Evolutionary conservation across 441 rosid genomes (phyloP), one percentile per base, ranked within the genome.

Genomic region (Pelargonium cotyledonis): DNA sequence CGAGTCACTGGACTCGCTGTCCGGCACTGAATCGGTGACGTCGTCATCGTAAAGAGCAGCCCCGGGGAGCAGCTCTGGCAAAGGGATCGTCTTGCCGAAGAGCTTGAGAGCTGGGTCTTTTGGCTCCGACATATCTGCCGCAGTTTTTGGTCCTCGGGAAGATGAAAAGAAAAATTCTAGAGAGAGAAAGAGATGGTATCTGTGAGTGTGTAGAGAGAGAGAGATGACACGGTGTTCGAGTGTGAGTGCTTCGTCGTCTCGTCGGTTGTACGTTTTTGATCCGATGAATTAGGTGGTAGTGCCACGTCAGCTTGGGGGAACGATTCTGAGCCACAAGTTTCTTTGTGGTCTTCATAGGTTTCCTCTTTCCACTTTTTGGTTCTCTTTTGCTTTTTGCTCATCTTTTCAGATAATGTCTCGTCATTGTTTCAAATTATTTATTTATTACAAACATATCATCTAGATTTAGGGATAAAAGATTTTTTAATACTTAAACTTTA

Each of bases 31-130:
- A 47, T 47, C 55, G 15, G 55, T n/a, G 15, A 47, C 5, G 12
- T 8, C 12, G 51, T n/a, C n/a, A 67, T 38, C 84, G 66, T 73
- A 83, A 68, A 79, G 84, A 65, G 79, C 80, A 58, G 76, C 80
- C 46, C 72, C 74, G 16, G 51, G 11, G 51, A 46, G 2, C 12
- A 46, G 51, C 10, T 47, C 55, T 16, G 83, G 86, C 66, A 86
- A 73, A 66, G 86, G 82, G 73, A 88, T 88, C 77, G 84, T 86
- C 78, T 81, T 78, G 51, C 92, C 92, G 65, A 88, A 88, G 14
- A 88, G 85, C 80, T 85, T 88, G 80, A 88, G 83, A 70, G 85
- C 82, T 79, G 89, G 90, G 82, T 88, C 93, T 63, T 74, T 83
- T 23, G 76, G 61, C 65, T 81, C 85, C 77, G 84, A 71, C 93